These are phyloP conservation scores for Fraxinus angustifolia DNA, from an alignment of 305 asterid genomes.

Conservation along the genomic window DNA sequence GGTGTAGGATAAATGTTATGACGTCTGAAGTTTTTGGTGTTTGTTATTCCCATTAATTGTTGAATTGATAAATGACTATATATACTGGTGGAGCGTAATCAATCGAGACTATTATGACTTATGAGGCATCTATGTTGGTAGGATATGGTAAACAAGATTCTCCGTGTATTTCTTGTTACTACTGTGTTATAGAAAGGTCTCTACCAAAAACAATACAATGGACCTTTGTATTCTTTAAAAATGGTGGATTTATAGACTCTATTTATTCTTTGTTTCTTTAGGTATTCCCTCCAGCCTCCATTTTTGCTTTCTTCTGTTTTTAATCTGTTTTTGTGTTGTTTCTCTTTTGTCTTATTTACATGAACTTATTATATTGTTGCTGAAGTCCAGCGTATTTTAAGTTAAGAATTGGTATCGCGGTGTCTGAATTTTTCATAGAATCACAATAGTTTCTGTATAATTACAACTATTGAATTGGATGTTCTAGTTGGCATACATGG, in stretches of 20 bases:
- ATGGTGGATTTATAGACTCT: slow-evolving; percentile 1
- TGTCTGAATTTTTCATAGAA: neutral
- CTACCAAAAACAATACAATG: neutral
- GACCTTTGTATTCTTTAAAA: neutral
- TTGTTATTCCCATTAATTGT: neutral
- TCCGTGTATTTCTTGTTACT: neutral
- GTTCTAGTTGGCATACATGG: neutral
- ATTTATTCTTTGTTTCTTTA: neutral
- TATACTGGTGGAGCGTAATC: neutral
- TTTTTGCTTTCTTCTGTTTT: slow-evolving; percentile 6
- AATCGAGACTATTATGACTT: neutral
- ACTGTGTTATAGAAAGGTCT: neutral
- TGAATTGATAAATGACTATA: neutral
- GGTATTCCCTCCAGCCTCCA: neutral
- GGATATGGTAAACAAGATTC: neutral
- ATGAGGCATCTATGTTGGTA: neutral
- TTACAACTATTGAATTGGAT: neutral
- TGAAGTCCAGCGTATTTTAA: neutral
- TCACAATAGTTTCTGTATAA: neutral
- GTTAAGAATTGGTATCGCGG: neutral
- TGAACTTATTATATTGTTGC: slow-evolving; percentile 18
- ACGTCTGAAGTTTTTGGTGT: neutral
- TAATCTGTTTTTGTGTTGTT: neutral
- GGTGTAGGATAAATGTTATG: slow-evolving; percentile 7
- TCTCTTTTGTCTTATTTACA: slow-evolving; percentile 6